Base-by-base conservation (phyloP, 164 flowering plant genomes). In the Saururus chinensis region DNA sequence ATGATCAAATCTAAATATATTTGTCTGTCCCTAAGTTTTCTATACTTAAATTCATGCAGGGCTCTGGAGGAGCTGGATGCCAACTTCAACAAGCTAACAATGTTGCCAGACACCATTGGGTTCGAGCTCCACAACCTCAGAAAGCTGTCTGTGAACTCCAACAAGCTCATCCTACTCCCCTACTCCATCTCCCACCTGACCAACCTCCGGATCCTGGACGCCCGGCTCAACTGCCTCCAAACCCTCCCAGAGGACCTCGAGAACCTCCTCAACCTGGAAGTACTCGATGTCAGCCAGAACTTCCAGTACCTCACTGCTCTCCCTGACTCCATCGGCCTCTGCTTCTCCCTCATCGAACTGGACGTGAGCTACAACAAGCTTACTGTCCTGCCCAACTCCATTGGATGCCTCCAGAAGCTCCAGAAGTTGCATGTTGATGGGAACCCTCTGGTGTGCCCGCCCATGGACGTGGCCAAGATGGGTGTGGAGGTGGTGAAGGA, bases 291-390 rank as follows among this genome's bases (percentile, higher is more conserved):
- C 2, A 88, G 97, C 77, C 98, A 89, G 58, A 92, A 92, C 76
- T 92, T 89, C 81, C 96, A 86, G 40, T 77, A 79, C 85, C 79
- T 92, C 17, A 62, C 62, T 5, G 24, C 68, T 42, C 72, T 92
- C 17, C 98, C 97, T 0, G 86, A 86, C 76, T 85, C 95, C 56
- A 62, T 92, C 0, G 98, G 98, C 64, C 90, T 89, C 61, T 84
- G 90, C 51, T 16, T 81, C 11, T 85, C 96, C 9, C 86, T 92
- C 14, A 57, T 72, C 4, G 96, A 92, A 63, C 56, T 92, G n/a
- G 98, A 92, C 68, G 76, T 80, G 13, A 92, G 98, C 69, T 88
- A 92, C 83, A 92, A 92, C 81, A 78, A 65, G 60, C 81, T 92
- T 57, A 68, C 76, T 0, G 4, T 63, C 7, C 67, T 92, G 52